Evolutionary conservation across 2,329 filamentous ascomycete species (phyloP), one percentile per base, ranked within the genome.

Genomic region (Colletotrichum kahawae): DNA sequence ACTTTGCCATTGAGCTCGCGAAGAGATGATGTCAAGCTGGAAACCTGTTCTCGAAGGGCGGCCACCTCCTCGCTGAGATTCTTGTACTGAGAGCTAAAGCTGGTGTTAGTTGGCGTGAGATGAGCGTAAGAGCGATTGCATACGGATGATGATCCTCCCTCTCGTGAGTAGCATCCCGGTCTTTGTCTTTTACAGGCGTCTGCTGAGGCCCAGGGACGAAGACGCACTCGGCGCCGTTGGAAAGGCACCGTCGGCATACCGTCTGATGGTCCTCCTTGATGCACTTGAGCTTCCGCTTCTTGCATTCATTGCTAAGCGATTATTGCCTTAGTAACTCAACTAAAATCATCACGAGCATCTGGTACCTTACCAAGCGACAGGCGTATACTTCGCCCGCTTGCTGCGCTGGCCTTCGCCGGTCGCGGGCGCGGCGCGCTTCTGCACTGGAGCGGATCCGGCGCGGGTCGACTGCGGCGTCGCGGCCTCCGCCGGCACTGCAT

Each of bases 271-370:
- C 77, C 0, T 75, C 73, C 2, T 80, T 80, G 48, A 83, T 78
- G 76, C 85, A 86, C 72, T 86, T 86, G 69, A 86, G 82, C 71
- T 86, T 86, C 33, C 83, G 77, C 51, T 83, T 84, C 72, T 85
- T 85, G 76, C 85, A 86, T 27, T 85, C 83, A 65, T 85, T 81
- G 33, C 83, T 82, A 27, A 16, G 12, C 59, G 24, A 16, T 16
- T 36, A 2, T 7, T 4, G 13, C 48, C 4, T 7, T n/a, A 73
- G 56, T 12, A 10, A 29, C 14, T 21, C 36, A n/a, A 21, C 21
- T 34, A 31, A 5, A 48, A 12, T 7, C 9, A 51, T 54, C 13
- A 31, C 9, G 54, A 57, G 24, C 13, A 29, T 1, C n/a, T 9
- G 14, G n/a, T 6, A 7, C 8, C 81, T 65, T 77, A 85, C 83